A percentile compares a stretch with the other conserved stretches of the same genome.
Conservation (phyloP, 345 rosid species). For the Corchorus capsularis region DNA sequence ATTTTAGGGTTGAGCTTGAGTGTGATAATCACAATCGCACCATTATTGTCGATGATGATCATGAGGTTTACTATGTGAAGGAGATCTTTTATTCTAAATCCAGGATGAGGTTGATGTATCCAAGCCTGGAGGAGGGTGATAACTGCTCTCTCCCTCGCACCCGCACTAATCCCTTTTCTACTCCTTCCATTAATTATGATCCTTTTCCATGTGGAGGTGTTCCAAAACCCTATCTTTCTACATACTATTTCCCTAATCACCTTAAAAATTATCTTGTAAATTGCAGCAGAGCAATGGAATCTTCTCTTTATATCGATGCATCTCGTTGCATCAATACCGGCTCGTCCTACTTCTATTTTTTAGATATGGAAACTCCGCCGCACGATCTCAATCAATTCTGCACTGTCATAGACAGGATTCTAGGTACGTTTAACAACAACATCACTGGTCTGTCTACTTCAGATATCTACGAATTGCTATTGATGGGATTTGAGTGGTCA, state of each 20-base stretch:
- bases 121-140: not conserved
- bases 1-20: not conserved
- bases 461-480: not conserved
- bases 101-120: not conserved
- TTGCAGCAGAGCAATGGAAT: not conserved
- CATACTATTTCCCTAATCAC: not conserved
- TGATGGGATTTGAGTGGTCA: not conserved
- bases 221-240: not conserved
- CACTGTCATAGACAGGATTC: not conserved
- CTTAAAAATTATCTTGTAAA: not conserved
- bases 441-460: not conserved
- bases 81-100: not conserved
- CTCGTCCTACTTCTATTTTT: constrained; percentile 12
- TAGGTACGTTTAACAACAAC: not conserved
- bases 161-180: not conserved
- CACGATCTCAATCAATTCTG: not conserved
- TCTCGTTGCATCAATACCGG: not conserved
- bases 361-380: not conserved
- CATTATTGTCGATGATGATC: not conserved
- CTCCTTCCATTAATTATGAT: not conserved
- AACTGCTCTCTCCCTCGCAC: not conserved
- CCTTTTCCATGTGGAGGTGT: not conserved
- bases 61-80: not conserved
- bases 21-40: not conserved
- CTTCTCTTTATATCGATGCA: not conserved